A percentile compares a stretch with the other conserved stretches of the same genome.
Evolutionary conservation across 345 rosid species (phyloP).

Genomic region (Populus ilicifolia): DNA sequence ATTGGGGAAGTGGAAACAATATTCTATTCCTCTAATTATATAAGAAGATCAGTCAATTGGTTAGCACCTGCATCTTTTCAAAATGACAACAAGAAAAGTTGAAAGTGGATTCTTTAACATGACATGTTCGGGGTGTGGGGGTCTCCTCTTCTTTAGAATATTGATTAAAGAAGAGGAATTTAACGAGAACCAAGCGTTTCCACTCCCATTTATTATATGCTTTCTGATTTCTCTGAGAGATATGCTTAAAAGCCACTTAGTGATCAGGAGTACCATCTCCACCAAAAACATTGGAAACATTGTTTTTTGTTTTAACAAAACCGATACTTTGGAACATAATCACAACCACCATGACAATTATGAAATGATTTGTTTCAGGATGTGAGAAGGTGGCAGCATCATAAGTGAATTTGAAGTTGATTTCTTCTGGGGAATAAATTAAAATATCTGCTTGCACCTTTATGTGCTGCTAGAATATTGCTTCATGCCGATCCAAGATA

Average conservation of each 20-base stretch:
- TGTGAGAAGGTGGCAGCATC: background rate
- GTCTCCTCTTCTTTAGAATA: constrained; percentile 1
- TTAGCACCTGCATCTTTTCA: background rate
- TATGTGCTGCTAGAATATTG: background rate
- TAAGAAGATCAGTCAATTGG: background rate
- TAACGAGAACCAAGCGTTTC: constrained; percentile 1
- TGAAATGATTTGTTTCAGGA: background rate
- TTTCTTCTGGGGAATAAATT: background rate
- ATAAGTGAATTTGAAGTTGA: background rate
- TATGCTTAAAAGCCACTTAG: background rate
- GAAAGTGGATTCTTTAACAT: background rate
- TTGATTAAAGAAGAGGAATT: background rate
- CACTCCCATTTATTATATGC: background rate
- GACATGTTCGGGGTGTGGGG: background rate
- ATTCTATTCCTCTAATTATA: background rate
- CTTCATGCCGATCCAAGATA: background rate
- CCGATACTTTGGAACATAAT: background rate
- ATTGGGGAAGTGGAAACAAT: background rate
- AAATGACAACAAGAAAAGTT: background rate
- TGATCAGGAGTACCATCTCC: background rate
- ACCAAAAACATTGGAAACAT: background rate
- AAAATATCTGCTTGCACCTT: background rate
- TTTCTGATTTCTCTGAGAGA: background rate
- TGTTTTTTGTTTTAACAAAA: background rate
- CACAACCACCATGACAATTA: background rate